These are phyloP conservation scores for Debaryomyces hansenii DNA, from an alignment of 805 yeast species.

Conservation along the genomic window DNA sequence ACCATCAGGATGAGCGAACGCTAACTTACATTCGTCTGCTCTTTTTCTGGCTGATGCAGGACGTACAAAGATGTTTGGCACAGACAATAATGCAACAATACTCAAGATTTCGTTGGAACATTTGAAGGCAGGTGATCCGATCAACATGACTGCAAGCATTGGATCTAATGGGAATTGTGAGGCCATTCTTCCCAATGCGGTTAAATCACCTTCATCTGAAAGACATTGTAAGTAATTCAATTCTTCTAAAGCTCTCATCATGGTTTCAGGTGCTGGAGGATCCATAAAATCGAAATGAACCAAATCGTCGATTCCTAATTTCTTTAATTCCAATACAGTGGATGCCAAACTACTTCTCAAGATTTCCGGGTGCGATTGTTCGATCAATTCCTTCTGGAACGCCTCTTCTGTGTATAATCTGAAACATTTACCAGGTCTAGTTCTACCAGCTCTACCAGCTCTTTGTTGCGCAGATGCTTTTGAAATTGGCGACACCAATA, in stretches of 20 bases:
- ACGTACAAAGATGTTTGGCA: slow-evolving; percentile 91
- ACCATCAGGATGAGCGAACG: slow-evolving; percentile 91
- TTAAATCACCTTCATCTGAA: slow-evolving; percentile 88
- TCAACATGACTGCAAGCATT: slow-evolving; percentile 87
- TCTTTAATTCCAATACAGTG: slow-evolving; percentile 89
- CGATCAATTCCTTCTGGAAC: slow-evolving; percentile 87
- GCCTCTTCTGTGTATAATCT: slow-evolving; percentile 96
- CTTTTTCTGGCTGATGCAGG: slow-evolving; percentile 84
- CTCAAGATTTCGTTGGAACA: slow-evolving; percentile 89
- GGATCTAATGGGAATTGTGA: slow-evolving; percentile 96
- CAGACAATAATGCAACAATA: slow-evolving; percentile 86
- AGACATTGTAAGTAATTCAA: slow-evolving; percentile 86
- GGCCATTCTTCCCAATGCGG: slow-evolving; percentile 85
- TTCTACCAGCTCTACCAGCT: slow-evolving; percentile 99
- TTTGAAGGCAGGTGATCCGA: slow-evolving; percentile 79
- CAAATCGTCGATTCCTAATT: slow-evolving; percentile 90
- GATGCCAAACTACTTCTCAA: slow-evolving; percentile 86
- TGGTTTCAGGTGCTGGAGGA: slow-evolving; percentile 99
- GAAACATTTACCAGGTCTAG: slow-evolving; percentile 97
- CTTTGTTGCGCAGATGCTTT: slow-evolving; percentile 98
- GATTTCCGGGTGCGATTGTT: slow-evolving; percentile 95
- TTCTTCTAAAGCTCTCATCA: slow-evolving; percentile 98
- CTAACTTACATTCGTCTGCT: slow-evolving; percentile 87
- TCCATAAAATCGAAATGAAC: slow-evolving; percentile 99
- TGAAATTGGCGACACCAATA: slow-evolving; percentile 92